A percentile compares a stretch with the other conserved stretches of the same genome.
These are phyloP conservation scores for Nemania sp. DNA, from an alignment of 2,329 filamentous ascomycete genomes.

Conservation along the genomic window DNA sequence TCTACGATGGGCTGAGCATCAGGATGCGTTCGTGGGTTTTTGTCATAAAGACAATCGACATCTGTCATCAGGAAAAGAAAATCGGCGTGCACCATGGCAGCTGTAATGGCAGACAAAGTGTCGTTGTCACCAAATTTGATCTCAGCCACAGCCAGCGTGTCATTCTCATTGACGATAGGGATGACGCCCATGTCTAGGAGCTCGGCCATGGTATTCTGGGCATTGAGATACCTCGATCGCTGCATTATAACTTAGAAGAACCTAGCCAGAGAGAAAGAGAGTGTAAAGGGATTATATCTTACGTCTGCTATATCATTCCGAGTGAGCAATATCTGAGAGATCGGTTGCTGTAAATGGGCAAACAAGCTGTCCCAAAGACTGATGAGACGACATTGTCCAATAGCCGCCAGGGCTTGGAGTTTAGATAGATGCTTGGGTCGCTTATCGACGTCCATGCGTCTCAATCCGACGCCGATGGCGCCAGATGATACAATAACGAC, in stretches of 20 bases:
- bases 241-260: conserved; percentile 40
- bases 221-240: conserved; percentile 93
- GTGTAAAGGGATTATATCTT: conserved; percentile 39
- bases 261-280: neutral
- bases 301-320: conserved; percentile 95
- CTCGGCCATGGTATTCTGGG: conserved; percentile 91
- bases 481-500: conserved; percentile 97
- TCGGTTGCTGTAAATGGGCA: conserved; percentile 81
- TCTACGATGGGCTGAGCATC: conserved; percentile 90
- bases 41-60: conserved; percentile 95
- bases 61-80: conserved; percentile 99
- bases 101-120: conserved; percentile 93
- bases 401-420: conserved; percentile 90
- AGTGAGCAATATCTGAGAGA: conserved; percentile 92
- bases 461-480: conserved; percentile 90
- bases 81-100: conserved; percentile 95
- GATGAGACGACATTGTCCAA: conserved; percentile 94
- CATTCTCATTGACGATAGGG: conserved; percentile 98
- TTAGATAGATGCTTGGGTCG: conserved; percentile 88
- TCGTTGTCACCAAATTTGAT: conserved; percentile 99
- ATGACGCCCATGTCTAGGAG: conserved; percentile 94
- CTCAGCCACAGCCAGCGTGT: conserved; percentile 93
- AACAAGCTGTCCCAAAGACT: conserved; percentile 95
- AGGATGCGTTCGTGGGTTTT: conserved; percentile 83
- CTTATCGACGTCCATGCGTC: conserved; percentile 84